A percentile compares a stretch with the other conserved stretches of the same genome.
Conservation (phyloP, 768 basidiomycete species). For the Suillus lakei region DNA sequence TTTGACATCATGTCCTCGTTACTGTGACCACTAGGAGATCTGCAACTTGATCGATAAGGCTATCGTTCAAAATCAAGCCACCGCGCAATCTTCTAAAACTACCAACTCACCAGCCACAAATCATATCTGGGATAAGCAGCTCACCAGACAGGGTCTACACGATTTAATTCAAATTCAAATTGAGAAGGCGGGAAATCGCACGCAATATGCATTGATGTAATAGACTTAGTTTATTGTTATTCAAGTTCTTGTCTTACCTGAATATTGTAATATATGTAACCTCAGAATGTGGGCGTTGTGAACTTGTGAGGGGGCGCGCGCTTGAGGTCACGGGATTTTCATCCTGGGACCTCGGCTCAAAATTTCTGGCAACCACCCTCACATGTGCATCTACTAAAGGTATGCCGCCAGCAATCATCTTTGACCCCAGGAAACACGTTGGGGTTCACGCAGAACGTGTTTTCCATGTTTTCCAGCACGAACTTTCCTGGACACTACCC, state of each 20-base stretch:
- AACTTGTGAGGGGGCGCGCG: not conserved
- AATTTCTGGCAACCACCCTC: not conserved
- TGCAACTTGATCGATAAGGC: slow-evolving; percentile 8
- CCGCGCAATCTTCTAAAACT: not conserved
- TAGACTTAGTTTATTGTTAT: not conserved
- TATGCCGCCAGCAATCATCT: slow-evolving; percentile 12
- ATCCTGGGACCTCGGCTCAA: not conserved
- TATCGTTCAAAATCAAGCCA: not conserved
- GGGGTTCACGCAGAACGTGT: slow-evolving; percentile 72
- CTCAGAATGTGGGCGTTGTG: not conserved
- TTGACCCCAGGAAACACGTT: slow-evolving; percentile 61
- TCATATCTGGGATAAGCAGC: slow-evolving; percentile 7
- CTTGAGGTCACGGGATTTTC: not conserved
- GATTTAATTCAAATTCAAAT: not conserved
- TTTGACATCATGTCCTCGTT: not conserved
- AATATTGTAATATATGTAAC: too few relatives aligned
- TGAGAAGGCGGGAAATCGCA: not conserved
- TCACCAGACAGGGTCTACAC: slow-evolving; percentile 1
- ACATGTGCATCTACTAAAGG: not conserved
- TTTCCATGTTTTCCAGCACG: slow-evolving; percentile 81
- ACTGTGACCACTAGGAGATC: slow-evolving; percentile 1
- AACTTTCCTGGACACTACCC: slow-evolving; percentile 92
- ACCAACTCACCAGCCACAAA: not conserved
- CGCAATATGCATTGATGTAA: not conserved
- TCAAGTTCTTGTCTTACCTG: not conserved